Conservation (phyloP, 352 stramenopile species). For the Phytopythium oedochilum region DNA sequence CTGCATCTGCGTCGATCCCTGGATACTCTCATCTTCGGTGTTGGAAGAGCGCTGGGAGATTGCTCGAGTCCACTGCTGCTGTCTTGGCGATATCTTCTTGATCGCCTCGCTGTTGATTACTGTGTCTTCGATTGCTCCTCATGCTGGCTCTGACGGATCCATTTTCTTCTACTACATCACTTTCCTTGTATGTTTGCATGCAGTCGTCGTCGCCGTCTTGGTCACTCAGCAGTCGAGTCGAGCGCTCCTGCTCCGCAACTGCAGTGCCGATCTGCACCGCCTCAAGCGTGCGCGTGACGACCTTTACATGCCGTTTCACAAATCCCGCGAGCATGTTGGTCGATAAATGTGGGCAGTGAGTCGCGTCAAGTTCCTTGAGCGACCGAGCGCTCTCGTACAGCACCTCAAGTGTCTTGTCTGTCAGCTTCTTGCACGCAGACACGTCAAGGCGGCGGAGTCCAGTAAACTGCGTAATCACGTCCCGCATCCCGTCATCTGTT, state of each 20-base stretch:
- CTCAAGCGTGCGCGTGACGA: constrained; percentile 43
- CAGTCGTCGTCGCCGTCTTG: not conserved
- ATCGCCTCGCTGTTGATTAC: not conserved
- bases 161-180: not conserved
- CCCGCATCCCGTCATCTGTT: constrained; percentile 80
- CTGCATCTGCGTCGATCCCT: too few species aligned
- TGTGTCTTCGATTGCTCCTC: not conserved
- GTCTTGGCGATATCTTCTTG: not conserved
- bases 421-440: constrained; percentile 80
- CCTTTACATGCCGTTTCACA: constrained; percentile 42
- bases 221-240: not conserved
- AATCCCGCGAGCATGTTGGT: constrained; percentile 49
- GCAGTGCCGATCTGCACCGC: constrained; percentile 9
- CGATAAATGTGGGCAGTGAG: constrained; percentile 71
- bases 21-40: not conserved
- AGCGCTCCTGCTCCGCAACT: not conserved
- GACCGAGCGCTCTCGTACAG: constrained; percentile 51
- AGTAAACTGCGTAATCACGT: constrained; percentile 66
- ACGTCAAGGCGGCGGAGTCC: constrained; percentile 68
- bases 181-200: not conserved
- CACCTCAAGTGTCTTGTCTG: constrained; percentile 39
- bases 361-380: constrained; percentile 74
- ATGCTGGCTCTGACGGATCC: not conserved
- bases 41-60: not conserved
- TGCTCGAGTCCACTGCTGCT: not conserved